Conservation (phyloP, 1,284 basidiomycete species). For the Cutaneotrichosporon sp. region DNA sequence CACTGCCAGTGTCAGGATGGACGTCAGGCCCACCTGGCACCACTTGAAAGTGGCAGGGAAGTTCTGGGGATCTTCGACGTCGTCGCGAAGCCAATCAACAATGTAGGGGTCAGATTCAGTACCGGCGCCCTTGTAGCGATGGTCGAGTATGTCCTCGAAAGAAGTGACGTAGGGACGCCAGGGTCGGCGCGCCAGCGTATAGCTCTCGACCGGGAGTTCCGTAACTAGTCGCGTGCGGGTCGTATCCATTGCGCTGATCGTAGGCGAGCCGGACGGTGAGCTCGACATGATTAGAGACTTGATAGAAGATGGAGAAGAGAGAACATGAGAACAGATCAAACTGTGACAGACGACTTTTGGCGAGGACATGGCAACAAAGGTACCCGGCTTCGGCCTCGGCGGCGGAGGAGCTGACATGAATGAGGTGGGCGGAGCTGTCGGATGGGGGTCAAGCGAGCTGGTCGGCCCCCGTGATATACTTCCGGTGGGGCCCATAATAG, state of each 20-base stretch:
- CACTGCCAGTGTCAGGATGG: slow-evolving; percentile 12
- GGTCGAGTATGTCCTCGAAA: slow-evolving; percentile 44
- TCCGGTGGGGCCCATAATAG: background rate
- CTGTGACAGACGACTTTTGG: background rate
- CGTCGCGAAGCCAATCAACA: slow-evolving; percentile 40
- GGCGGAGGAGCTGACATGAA: background rate
- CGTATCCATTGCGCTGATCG: background rate
- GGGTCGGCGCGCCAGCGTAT: slow-evolving; percentile 22
- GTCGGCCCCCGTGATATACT: background rate
- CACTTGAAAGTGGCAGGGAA: slow-evolving; percentile 38
- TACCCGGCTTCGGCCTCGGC: background rate
- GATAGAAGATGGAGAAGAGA: no score
- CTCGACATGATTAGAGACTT: no score
- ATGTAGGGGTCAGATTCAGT: slow-evolving; percentile 51
- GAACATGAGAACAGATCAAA: background rate
- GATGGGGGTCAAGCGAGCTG: no score
- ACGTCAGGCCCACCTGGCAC: slow-evolving; percentile 14
- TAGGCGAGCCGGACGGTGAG: background rate
- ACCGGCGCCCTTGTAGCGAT: slow-evolving; percentile 49
- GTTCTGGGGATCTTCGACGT: slow-evolving; percentile 37
- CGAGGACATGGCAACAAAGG: background rate
- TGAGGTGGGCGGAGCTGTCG: background rate
- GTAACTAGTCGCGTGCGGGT: background rate
- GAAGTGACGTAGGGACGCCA: slow-evolving; percentile 47
- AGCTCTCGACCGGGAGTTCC: background rate